Base-by-base conservation (phyloP, 768 basidiomycete genomes). In the Glaciozyma antarctica region DNA sequence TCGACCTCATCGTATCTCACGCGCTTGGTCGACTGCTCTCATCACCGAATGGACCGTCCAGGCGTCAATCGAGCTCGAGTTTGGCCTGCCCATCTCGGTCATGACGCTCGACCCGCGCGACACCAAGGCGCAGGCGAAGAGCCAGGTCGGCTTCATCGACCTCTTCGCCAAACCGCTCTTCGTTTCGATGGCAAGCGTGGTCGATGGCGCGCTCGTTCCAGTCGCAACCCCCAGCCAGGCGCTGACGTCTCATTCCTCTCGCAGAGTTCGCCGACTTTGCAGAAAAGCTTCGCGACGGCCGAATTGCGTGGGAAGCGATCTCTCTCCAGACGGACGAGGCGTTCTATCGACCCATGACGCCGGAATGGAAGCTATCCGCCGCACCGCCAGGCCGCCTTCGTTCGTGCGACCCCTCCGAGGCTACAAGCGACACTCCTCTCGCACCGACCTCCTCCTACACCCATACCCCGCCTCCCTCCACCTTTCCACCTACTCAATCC, bases 41-140 rank as follows among this genome's bases (percentile, higher is more conserved):
- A 83, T 87, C 77, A 81, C 85, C 61, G 95, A 99, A 78, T 98
- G 95, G 95, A 81, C 83, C 12, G 84, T 84, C 16, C 95, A 99
- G 76, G 88, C 90, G 2, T 79, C 81, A n/a, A 81, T 97, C 6
- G 95, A 99, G 76, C 81, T 83, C 67, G 82, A 85, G 61, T 83
- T 90, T 61, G 81, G 84, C 44, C 79, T 98, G 38, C 85, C 86
- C 22, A 78, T 82, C 19, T 86, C 84, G n/a, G 80, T 80, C 60
- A 68, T 72, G 60, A 76, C 76, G 2, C 66, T 70, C 54, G 73
- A 73, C 32, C 58, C 72, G 8, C 79, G 77, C 54, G 73, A 75
- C 32, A 79, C 83, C 10, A 74, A 86, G 3, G 81, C 82, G 53
- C 87, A 88, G 76, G 90, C 88, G 32, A 81, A 83, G 67, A 85